Conservation (phyloP, 257 asterid species). For the Rhazya stricta region DNA sequence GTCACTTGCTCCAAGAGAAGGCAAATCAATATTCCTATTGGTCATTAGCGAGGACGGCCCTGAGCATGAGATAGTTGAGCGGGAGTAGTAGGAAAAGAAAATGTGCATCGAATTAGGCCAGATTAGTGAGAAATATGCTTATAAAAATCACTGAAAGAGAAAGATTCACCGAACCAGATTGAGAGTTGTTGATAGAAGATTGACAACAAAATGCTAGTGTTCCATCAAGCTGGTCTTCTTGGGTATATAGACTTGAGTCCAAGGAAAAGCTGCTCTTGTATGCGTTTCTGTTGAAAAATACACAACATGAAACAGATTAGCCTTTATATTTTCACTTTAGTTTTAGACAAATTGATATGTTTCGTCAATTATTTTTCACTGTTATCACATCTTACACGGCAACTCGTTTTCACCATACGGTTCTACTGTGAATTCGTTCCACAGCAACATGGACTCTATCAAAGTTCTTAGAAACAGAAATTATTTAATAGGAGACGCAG, state of each 20-base stretch:
- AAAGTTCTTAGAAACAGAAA: background rate
- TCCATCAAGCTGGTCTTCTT: slow-evolving; percentile 13
- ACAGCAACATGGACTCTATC: background rate
- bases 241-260: slow-evolving; percentile 20
- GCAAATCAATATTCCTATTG: slow-evolving; percentile 13
- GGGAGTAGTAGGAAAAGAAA: slow-evolving; percentile 3
- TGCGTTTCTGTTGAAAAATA: slow-evolving; percentile 19
- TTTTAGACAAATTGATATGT: no score
- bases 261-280: slow-evolving; percentile 21
- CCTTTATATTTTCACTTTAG: background rate
- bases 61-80: slow-evolving; percentile 7
- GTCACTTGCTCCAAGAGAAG: slow-evolving; percentile 19
- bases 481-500: no score
- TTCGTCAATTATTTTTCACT: no score
- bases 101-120: background rate
- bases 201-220: slow-evolving; percentile 7
- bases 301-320: background rate
- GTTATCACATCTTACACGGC: no score
- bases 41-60: slow-evolving; percentile 20
- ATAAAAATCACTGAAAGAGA: background rate
- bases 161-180: slow-evolving; percentile 21
- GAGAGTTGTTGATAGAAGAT: background rate
- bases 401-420: no score
- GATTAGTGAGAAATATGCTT: background rate
- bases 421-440: background rate